A percentile compares a stretch with the other conserved stretches of the same genome.
phyloP scores from a whole-genome alignment of 192 early-diverging fungal genomes.

The Irineochytrium annulatum region DNA sequence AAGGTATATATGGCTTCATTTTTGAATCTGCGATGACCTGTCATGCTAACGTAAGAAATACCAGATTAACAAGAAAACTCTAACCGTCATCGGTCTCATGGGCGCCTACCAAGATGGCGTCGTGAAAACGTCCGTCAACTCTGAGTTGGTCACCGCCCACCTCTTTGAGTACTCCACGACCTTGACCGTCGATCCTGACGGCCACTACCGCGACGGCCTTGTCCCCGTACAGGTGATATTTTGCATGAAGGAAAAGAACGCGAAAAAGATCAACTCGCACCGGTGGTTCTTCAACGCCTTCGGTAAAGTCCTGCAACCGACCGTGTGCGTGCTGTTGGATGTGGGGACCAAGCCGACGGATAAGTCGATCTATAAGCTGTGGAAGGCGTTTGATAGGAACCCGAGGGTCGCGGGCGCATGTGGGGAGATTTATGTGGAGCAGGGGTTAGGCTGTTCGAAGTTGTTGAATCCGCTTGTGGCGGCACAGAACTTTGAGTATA shows the following conservation, averaged over 20 bases:
- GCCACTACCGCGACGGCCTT: constrained; percentile 24
- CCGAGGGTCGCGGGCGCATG: constrained; percentile 73
- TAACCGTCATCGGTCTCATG: constrained; percentile 63
- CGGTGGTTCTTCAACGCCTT: constrained; percentile 68
- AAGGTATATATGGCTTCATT: background rate
- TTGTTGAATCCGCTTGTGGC: constrained; percentile 73
- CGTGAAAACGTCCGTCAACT: constrained; percentile 54
- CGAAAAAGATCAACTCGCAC: constrained; percentile 46
- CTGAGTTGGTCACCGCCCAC: constrained; percentile 61
- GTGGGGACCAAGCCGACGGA: constrained; percentile 75
- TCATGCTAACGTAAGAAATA: constrained; percentile 39
- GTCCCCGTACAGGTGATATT: constrained; percentile 73
- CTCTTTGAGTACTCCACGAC: constrained; percentile 76
- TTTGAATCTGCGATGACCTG: background rate
- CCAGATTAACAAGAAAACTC: constrained; percentile 60
- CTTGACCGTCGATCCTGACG: constrained; percentile 56
- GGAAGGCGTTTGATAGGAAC: constrained; percentile 78
- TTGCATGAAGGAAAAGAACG: constrained; percentile 71
- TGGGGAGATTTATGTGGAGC: constrained; percentile 75
- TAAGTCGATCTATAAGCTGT: constrained; percentile 67
- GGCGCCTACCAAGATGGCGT: constrained; percentile 48
- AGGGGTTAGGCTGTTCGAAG: constrained; percentile 52
- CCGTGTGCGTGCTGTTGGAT: constrained; percentile 57
- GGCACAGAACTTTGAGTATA: constrained; percentile 86
- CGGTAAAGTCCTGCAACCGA: constrained; percentile 41